Base-by-base conservation (phyloP, 1,284 basidiomycete genomes). In the Sparassis latifolia region DNA sequence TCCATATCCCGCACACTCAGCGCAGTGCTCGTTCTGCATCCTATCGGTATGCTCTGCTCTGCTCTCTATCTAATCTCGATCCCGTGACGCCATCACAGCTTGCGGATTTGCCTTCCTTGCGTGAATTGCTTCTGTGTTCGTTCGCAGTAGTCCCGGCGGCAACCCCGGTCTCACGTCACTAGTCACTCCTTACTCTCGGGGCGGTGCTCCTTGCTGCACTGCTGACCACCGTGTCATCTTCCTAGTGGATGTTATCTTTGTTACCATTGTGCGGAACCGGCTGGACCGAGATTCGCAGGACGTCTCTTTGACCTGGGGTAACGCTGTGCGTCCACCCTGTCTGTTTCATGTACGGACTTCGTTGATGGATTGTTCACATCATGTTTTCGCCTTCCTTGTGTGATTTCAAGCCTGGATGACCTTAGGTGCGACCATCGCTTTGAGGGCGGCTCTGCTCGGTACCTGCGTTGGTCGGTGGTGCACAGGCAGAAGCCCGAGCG, bases 41-140 rank as follows among this genome's bases (percentile, higher is more conserved):
- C 77, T n/a, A 73, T 80, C 53, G 74, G 78, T 78, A 60, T 51
- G 66, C 61, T 43, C 39, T 20, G 2, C 46, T 41, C 48, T 42
- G 45, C 27, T 27, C 28, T 42, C 33, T 31, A 38, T 45, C 49
- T 44, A 29, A 33, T 48, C 42, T 41, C 10, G 27, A 27, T 46
- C 37, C 33, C 27, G 6, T 45, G 29, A 37, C 39, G 33, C 33
- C 38, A 30, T 41, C 44, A n/a, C 56, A 80, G 78, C 76, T 45
- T 73, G 76, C 60, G 74, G 64, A 33, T 58, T 82, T n/a, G 64
- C 74, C 31, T 80, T 83, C 64, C 53, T 80, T 44, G 72, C 78
- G 27, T 60, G 80, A 50, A 50, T 79, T 47, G 57, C 73, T 42
- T 76, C 78, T 4, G 62, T 82, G 12, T 75, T 58, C 66, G 68